Conservation (phyloP, 2,329 filamentous ascomycete genomes). For the Colletotrichum caudatum region DNA sequence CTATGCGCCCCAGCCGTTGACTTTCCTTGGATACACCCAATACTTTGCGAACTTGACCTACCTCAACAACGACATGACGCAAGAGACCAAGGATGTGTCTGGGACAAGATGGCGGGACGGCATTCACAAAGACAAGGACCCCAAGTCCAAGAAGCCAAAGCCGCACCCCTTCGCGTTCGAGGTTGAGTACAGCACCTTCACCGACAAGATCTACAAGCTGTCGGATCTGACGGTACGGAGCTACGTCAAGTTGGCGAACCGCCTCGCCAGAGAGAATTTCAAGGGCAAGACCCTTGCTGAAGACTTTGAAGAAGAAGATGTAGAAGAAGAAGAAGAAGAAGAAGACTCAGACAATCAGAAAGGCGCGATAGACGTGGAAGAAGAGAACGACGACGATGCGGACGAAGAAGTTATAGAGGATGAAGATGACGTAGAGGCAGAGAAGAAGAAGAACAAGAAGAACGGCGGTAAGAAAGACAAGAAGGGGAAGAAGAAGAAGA, state of each 20-base stretch:
- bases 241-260: constrained; percentile 81
- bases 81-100: constrained; percentile 49
- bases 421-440: constrained; percentile 49
- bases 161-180: constrained; percentile 78
- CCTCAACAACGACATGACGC: constrained; percentile 79
- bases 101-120: constrained; percentile 70
- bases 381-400: constrained; percentile 47
- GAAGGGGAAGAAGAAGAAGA: constrained; percentile 58
- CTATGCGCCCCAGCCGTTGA: constrained; percentile 87
- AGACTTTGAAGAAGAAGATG: constrained; percentile 46
- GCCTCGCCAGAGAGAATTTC: constrained; percentile 70
- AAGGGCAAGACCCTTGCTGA: constrained; percentile 44
- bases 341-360: constrained; percentile 45
- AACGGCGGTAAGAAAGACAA: constrained; percentile 60
- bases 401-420: constrained; percentile 46
- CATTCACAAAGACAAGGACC: constrained; percentile 71
- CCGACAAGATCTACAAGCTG: constrained; percentile 80
- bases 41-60: constrained; percentile 95
- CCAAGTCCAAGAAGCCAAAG: constrained; percentile 64
- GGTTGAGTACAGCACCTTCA: constrained; percentile 87
- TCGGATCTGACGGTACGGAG: constrained; percentile 87
- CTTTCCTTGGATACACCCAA: constrained; percentile 84
- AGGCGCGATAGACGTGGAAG: constrained; percentile 46
- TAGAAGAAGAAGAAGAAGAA: constrained; percentile 43
- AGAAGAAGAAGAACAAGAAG: constrained; percentile 59